These are phyloP conservation scores for Aspergillus pseudoviridinutans DNA, from an alignment of 2,329 filamentous ascomycete species.

Conservation along the genomic window DNA sequence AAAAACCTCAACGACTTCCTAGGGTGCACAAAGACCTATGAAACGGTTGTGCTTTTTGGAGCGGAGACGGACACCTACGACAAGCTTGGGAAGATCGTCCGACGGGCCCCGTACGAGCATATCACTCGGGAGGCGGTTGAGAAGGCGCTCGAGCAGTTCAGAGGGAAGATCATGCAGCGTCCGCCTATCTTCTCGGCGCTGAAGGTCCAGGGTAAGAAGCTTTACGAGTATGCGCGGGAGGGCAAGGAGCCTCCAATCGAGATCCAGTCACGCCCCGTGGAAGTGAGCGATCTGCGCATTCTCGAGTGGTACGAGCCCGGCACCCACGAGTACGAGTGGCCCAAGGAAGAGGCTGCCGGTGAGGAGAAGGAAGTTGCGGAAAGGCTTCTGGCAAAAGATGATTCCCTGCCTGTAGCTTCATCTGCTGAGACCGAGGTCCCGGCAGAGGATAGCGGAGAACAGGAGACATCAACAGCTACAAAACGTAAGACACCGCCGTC, in stretches of 20 bases:
- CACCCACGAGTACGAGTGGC: conserved; percentile 74
- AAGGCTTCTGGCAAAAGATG: conserved; percentile 52
- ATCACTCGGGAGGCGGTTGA: conserved; percentile 77
- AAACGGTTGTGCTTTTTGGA: conserved; percentile 83
- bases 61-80: conserved; percentile 93
- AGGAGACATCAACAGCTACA: conserved; percentile 14
- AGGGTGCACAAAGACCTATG: conserved; percentile 88
- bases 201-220: conserved; percentile 86
- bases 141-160: conserved; percentile 68
- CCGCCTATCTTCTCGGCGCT: conserved; percentile 91
- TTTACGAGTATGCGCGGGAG: conserved; percentile 93
- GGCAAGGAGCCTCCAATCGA: conserved; percentile 81
- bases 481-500: conserved; percentile 37
- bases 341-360: conserved; percentile 69
- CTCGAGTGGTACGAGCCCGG: conserved; percentile 81
- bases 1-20: conserved; percentile 77
- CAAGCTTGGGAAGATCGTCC: conserved; percentile 75
- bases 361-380: conserved; percentile 74
- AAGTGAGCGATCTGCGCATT: conserved; percentile 72
- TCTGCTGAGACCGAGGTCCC: conserved; percentile 27
- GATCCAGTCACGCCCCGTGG: conserved; percentile 75
- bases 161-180: conserved; percentile 80
- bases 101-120: conserved; percentile 70
- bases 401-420: conserved; percentile 17
- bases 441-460: conserved; percentile 3